These are phyloP conservation scores for Rubroshorea leprosula DNA, from an alignment of 345 rosid species.

Conservation along the genomic window DNA sequence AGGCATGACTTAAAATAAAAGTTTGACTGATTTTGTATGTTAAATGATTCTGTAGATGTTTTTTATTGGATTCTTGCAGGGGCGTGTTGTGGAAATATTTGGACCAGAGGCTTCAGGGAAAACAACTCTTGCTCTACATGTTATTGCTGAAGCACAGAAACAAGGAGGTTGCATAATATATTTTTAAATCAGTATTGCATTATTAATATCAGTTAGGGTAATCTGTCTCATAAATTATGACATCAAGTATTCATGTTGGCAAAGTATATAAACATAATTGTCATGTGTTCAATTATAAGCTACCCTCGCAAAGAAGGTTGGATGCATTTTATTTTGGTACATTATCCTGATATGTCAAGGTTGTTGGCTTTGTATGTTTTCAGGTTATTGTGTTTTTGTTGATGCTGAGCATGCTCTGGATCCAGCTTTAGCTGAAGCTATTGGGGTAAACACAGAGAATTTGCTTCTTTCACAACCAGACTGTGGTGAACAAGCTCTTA, in stretches of 20 bases:
- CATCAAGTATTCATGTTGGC: background rate
- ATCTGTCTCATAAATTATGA: background rate
- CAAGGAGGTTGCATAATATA: conserved; percentile 65
- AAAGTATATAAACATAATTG: background rate
- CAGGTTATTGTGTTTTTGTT: conserved; percentile 87
- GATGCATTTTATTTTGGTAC: background rate
- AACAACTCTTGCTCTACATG: conserved; percentile 94
- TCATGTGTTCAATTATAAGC: background rate
- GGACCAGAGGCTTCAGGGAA: conserved; percentile 99
- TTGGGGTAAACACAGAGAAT: conserved; percentile 88
- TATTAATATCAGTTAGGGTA: background rate
- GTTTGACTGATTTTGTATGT: conserved; percentile 10
- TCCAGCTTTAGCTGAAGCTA: conserved; percentile 68
- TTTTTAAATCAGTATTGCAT: conserved; percentile 1
- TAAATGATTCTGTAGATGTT: conserved; percentile 8
- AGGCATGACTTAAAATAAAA: no score
- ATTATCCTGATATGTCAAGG: background rate
- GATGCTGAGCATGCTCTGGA: conserved; percentile 99
- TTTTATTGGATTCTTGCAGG: conserved; percentile 36
- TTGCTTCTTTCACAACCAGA: conserved; percentile 97
- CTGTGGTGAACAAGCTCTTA: conserved; percentile 96
- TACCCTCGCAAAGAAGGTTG: background rate
- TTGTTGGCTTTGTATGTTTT: background rate
- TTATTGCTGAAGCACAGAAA: conserved; percentile 96
- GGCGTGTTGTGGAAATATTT: conserved; percentile 93